Conservation (phyloP, 2,329 filamentous ascomycete genomes). For the Sporothrix protearum region DNA sequence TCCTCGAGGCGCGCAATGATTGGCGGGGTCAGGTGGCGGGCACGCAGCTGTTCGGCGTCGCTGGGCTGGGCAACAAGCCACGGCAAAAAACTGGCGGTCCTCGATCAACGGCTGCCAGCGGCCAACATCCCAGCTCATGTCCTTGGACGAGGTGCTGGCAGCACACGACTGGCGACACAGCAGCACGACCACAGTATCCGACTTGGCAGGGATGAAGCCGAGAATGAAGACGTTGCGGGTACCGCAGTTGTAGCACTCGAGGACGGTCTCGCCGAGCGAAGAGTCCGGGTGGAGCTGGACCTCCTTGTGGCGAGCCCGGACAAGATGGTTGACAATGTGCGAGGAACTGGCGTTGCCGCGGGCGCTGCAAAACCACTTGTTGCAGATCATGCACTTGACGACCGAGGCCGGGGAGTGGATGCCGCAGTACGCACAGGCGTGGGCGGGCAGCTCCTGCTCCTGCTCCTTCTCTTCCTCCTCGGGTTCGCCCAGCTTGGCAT, state of each 20-base stretch:
- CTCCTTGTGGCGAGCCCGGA: constrained; percentile 96
- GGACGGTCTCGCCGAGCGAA: constrained; percentile 86
- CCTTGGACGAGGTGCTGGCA: constrained; percentile 90
- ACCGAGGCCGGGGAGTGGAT: constrained; percentile 95
- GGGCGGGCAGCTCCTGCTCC: constrained; percentile 83
- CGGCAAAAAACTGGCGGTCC: constrained; percentile 85
- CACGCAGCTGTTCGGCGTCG: constrained; percentile 93
- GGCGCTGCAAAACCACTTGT: constrained; percentile 98
- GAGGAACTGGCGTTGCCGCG: constrained; percentile 94
- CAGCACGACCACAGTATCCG: constrained; percentile 94
- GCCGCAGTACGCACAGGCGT: constrained; percentile 98
- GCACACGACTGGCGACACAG: constrained; percentile 96
- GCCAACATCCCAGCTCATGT: constrained; percentile 99
- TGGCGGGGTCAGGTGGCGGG: constrained; percentile 85
- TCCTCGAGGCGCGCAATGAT: constrained; percentile 96
- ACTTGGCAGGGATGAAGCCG: constrained; percentile 97
- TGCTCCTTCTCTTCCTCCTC: constrained; percentile 72
- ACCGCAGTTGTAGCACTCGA: constrained; percentile 98
- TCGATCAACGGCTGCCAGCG: constrained; percentile 97
- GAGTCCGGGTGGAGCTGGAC: constrained; percentile 94
- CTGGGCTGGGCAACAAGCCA: constrained; percentile 90
- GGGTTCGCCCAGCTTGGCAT: constrained; percentile 51
- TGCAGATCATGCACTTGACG: constrained; percentile 92
- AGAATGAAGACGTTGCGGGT: constrained; percentile 99
- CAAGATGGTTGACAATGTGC: constrained; percentile 97